Evolutionary conservation across 768 basidiomycete species (phyloP).

Genomic region (Termitomyces sp.): DNA sequence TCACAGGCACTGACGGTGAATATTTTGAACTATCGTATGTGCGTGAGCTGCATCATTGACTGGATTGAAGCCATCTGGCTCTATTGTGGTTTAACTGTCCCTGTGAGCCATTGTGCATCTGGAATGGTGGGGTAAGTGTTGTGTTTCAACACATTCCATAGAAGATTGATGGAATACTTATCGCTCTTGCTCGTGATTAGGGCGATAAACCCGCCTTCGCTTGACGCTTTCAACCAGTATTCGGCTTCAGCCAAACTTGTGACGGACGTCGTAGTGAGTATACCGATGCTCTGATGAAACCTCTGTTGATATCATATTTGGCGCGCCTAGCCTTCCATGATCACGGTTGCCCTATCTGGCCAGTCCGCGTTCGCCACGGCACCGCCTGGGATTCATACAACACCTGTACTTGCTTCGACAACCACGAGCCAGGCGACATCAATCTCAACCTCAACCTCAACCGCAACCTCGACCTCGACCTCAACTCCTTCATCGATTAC

Average conservation of each 20-base stretch:
- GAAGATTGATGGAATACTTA: not conserved
- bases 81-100: slow-evolving; percentile 30
- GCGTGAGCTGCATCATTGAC: not conserved
- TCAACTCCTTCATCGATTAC: not conserved
- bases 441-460: not conserved
- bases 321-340: slow-evolving; percentile 16
- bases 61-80: slow-evolving; percentile 27
- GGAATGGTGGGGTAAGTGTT: slow-evolving; percentile 35
- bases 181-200: slow-evolving; percentile 13
- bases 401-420: not conserved
- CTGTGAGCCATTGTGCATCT: slow-evolving; percentile 29
- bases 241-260: slow-evolving; percentile 24
- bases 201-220: slow-evolving; percentile 31
- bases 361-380: slow-evolving; percentile 28
- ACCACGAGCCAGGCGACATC: slow-evolving; percentile 5
- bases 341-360: slow-evolving; percentile 23
- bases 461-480: not conserved
- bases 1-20: slow-evolving; percentile 28
- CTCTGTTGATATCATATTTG: not conserved
- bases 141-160: not conserved
- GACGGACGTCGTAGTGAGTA: slow-evolving; percentile 19
- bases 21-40: not conserved
- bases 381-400: not conserved
- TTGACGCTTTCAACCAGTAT: slow-evolving; percentile 18
- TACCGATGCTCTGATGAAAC: not conserved